A percentile compares a stretch with the other conserved stretches of the same genome.
Conservation (phyloP, 1,139 yeast genomes). For the Meyerozyma sp. region DNA sequence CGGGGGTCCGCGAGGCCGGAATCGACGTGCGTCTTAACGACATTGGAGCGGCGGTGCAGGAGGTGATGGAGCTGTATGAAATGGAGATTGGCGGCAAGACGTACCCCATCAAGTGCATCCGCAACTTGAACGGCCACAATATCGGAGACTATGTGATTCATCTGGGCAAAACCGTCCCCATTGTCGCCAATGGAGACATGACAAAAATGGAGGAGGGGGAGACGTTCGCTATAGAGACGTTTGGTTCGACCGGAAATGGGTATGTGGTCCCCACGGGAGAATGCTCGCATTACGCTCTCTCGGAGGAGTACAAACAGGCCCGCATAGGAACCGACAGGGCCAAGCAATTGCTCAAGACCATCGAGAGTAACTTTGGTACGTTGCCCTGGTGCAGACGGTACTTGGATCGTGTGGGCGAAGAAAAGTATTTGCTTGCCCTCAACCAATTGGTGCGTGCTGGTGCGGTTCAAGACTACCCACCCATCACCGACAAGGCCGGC, state of each 20-base stretch:
- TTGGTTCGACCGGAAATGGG: slow-evolving; percentile 95
- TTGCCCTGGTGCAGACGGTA: slow-evolving; percentile 96
- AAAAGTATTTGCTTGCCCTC: slow-evolving; percentile 84
- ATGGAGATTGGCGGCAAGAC: slow-evolving; percentile 84
- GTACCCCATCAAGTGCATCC: slow-evolving; percentile 80
- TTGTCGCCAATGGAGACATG: slow-evolving; percentile 85
- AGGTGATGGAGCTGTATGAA: slow-evolving; percentile 95
- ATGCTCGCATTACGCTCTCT: slow-evolving; percentile 85
- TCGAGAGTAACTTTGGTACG: slow-evolving; percentile 82
- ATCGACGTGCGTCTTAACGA: slow-evolving; percentile 94
- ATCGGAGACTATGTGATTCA: slow-evolving; percentile 81
- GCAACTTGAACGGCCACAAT: slow-evolving; percentile 92
- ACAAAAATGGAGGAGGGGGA: slow-evolving; percentile 99
- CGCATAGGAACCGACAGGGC: slow-evolving; percentile 61
- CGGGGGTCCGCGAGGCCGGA: slow-evolving; percentile 91
- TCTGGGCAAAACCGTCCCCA: slow-evolving; percentile 95
- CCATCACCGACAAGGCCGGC: slow-evolving; percentile 80
- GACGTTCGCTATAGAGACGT: slow-evolving; percentile 95
- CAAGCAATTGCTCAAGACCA: slow-evolving; percentile 56
- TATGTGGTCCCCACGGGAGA: slow-evolving; percentile 85
- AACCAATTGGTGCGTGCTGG: slow-evolving; percentile 84
- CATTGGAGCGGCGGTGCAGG: slow-evolving; percentile 94
- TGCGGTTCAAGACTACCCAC: slow-evolving; percentile 91
- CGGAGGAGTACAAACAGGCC: slow-evolving; percentile 37
- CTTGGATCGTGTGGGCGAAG: slow-evolving; percentile 87